These are phyloP conservation scores for Suillus sp. DNA, from an alignment of 768 basidiomycete species.

Conservation along the genomic window DNA sequence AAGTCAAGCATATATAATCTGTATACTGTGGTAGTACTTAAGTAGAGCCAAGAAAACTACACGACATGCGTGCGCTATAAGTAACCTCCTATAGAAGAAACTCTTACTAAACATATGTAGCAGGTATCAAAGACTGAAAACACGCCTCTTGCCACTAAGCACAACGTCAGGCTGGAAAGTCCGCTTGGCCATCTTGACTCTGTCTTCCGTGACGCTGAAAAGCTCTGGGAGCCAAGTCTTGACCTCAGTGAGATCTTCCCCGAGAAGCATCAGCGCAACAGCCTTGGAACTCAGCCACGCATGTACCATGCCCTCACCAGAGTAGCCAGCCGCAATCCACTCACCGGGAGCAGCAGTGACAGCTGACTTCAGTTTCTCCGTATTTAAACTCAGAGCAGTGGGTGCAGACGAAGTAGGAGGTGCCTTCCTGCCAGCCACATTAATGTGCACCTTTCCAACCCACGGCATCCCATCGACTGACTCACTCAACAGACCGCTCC, in stretches of 20 bases:
- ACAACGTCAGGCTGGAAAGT: conserved; percentile 2
- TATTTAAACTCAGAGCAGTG: not conserved
- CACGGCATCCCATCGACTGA: conserved; percentile 67
- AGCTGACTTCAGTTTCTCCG: not conserved
- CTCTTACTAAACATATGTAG: not conserved
- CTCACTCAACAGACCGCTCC: conserved; percentile 66
- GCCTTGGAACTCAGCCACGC: conserved; percentile 66
- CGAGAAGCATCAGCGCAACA: conserved; percentile 61
- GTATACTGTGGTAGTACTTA: not conserved
- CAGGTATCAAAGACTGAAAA: not conserved
- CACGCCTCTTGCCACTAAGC: conserved; percentile 2
- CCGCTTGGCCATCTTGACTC: not conserved
- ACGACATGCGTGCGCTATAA: not conserved
- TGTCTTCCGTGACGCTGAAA: conserved; percentile 1
- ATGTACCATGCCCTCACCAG: conserved; percentile 75
- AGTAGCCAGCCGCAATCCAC: conserved; percentile 72
- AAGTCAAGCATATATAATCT: not conserved
- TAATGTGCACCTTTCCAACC: conserved; percentile 64
- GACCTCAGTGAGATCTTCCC: conserved; percentile 28
- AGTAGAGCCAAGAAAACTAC: not conserved
- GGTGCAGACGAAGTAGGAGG: conserved; percentile 16
- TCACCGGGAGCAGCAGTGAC: conserved; percentile 49
- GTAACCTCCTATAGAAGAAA: not conserved
- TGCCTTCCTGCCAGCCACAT: conserved; percentile 45
- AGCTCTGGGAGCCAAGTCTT: not conserved